Base-by-base conservation (phyloP, 2,329 filamentous ascomycete species). In the Acephala macrosclerotiorum region DNA sequence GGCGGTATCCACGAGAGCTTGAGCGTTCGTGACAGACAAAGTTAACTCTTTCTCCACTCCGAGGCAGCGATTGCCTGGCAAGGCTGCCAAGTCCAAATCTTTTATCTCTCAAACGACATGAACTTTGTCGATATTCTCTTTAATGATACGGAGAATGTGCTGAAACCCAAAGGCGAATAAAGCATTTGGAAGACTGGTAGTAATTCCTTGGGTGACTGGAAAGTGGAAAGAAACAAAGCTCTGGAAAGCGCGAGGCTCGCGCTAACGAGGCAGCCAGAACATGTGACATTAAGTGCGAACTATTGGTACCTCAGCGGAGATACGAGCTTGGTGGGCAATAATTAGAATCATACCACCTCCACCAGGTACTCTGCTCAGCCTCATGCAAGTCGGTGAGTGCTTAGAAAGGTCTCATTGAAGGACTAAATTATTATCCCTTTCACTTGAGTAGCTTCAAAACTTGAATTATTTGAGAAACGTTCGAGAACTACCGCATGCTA, bases 21-120 rank as follows among this genome's bases (percentile, higher is more conserved):
- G 29, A 33, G 4, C 9, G 29, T 33, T 33, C 9, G 29, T 33
- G 29, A 33, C 29, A 33, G 29, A 33, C 29, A 33, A 33, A 33
- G 29, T 9, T 9, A 33, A 4, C 29, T 33, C 29, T 33, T 33
- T 33, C 29, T 42, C n/a, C 40, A 12, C 40, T 18, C 18, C 40
- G 29, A 33, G 29, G 29, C 29, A 33, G 29, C 29, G 29, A 9
- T 33, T 33, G 45, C 11, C 5, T 12, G 45, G 45, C 45, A 49
- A 49, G 45, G 45, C 45, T 49, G 45, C 45, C 45, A 49, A 49
- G 45, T n/a, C 45, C 20, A n/a, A n/a, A 20, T n/a, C 20, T 25
- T 45, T 20, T 49, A 12, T 49, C 9, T 22, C n/a, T n/a, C 45
- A 33, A 9, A 33, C 3, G 20, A n/a, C 4, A 16, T n/a, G 40